Evolutionary conservation across 1,284 basidiomycete genomes (phyloP), one percentile per base, ranked within the genome.

Genomic region (Ustilago curta): DNA sequence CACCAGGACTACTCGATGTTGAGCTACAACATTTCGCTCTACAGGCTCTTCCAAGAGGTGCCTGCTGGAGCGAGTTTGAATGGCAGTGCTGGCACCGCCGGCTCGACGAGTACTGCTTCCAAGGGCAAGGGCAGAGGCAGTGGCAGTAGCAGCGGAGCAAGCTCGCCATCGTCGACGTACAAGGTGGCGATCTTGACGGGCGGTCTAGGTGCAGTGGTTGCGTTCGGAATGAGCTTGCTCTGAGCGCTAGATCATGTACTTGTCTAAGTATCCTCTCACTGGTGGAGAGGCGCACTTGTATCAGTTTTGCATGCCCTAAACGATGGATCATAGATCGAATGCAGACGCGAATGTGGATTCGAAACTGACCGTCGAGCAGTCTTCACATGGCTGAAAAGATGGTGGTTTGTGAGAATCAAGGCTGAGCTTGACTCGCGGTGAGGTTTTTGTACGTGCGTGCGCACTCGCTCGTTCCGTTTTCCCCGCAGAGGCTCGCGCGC

Each of bases 1-100:
- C 83, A 84, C 57, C 67, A 70, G 45, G 82, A 83, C 60, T 83
- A 82, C 49, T 55, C 80, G 27, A 83, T 83, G 81, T 44, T 83
- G 32, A 63, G 64, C 5, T 67, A 66, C 53, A 76, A 70, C 57
- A 60, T 57, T 39, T 69, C 70, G 45, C 57, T 83, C n/a, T 66
- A 75, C 16, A 57, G 62, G n/a, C 42, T 83, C 29, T 83, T 83
- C 35, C 59, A 70, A 43, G 65, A 78, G 47, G 18, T 54, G 9
- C 64, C 58, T n/a, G 40, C 54, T 32, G 63, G 52, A 12, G 60
- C 66, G 37, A 48, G 25, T 21, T 16, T 42, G 9, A 54, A 11
- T n/a, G 39, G 47, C 37, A 52, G 35, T 12, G 31, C 43, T 2
- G 29, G 27, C 18, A 42, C 21, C 27, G 42, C 43, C 21, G 21